phyloP scores from a whole-genome alignment of 2,329 filamentous ascomycete species.

The Ophiocordyceps camponoti-rufipedis region DNA sequence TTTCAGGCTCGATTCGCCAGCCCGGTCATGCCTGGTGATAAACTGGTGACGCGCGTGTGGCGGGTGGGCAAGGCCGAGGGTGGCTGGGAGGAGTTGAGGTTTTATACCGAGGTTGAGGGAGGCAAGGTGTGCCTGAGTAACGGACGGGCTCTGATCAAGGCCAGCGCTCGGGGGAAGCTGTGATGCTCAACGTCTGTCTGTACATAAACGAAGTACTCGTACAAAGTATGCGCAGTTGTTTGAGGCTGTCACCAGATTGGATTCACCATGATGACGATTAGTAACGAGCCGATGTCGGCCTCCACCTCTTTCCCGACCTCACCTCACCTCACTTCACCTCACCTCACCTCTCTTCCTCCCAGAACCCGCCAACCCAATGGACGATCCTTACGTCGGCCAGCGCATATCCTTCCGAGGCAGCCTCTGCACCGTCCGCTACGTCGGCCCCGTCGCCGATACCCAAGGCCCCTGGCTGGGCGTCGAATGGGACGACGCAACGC shows the following conservation, averaged over 20 bases:
- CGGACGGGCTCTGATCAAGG: conserved; percentile 61
- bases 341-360: no score
- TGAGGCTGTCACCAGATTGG: background rate
- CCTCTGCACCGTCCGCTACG: conserved; percentile 70
- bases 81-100: conserved; percentile 66
- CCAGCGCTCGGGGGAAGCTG: conserved; percentile 43
- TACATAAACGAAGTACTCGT: background rate
- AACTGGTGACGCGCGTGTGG: conserved; percentile 70
- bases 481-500: conserved; percentile 79
- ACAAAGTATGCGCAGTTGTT: background rate
- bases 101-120: conserved; percentile 57
- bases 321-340: no score
- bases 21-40: conserved; percentile 70
- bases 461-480: conserved; percentile 76
- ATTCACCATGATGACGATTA: no score
- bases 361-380: background rate
- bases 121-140: conserved; percentile 81
- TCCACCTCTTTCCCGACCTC: no score
- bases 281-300: no score
- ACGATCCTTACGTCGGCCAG: conserved; percentile 37
- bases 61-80: conserved; percentile 46
- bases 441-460: conserved; percentile 60
- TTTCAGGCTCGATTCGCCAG: conserved; percentile 80
- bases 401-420: conserved; percentile 63
- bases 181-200: conserved; percentile 14